phyloP scores from a whole-genome alignment of 257 asterid genomes.

The Capsicum pubescens region DNA sequence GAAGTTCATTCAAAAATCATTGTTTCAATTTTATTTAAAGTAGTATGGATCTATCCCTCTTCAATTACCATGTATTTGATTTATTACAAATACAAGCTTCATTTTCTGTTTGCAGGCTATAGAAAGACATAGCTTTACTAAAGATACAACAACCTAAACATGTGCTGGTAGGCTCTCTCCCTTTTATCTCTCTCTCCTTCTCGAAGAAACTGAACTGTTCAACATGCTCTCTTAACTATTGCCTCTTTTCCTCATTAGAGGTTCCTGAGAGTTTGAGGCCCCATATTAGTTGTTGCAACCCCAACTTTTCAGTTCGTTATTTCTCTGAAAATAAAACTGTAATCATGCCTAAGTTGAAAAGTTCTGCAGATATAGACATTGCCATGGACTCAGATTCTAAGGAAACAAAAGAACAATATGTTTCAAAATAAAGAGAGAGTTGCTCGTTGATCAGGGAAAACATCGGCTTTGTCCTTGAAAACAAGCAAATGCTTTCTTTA shows the following conservation, averaged over 20 bases:
- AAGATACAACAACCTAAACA: slow-evolving; percentile 69
- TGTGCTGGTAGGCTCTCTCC: slow-evolving; percentile 58
- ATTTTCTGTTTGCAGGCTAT: slow-evolving; percentile 50
- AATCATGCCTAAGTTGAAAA: slow-evolving; percentile 50
- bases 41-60: background rate
- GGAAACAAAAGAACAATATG: slow-evolving; percentile 42
- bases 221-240: background rate
- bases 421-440: slow-evolving; percentile 68
- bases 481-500: slow-evolving; percentile 41
- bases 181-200: background rate
- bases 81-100: background rate
- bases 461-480: slow-evolving; percentile 43
- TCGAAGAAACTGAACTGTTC: background rate
- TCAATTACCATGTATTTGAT: background rate
- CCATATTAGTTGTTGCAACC: slow-evolving; percentile 37
- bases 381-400: slow-evolving; percentile 52
- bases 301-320: slow-evolving; percentile 46
- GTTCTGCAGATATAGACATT: slow-evolving; percentile 54
- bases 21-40: background rate
- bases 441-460: slow-evolving; percentile 60
- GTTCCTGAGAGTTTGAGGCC: slow-evolving; percentile 63
- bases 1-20: background rate
- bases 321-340: slow-evolving; percentile 56
- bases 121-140: slow-evolving; percentile 51
- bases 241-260: slow-evolving; percentile 42